Conservation (phyloP, 176 grass and related monocot species). For the Themeda triandra region DNA sequence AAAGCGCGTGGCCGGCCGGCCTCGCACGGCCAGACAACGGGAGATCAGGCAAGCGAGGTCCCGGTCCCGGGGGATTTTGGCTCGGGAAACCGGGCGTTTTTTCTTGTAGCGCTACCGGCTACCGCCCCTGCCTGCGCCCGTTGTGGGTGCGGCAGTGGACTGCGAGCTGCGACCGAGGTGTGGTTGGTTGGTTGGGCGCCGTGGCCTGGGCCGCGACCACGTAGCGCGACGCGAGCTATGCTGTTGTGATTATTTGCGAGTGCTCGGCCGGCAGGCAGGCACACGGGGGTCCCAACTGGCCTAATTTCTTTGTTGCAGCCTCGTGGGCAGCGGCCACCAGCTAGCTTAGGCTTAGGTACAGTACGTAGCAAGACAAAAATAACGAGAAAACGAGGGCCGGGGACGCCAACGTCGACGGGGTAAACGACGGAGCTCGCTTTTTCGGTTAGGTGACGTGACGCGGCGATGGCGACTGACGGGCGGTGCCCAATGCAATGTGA, state of each 20-base stretch:
- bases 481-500: not conserved
- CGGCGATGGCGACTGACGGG: not conserved
- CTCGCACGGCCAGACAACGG: not conserved
- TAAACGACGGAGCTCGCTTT: not conserved
- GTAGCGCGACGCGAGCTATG: not conserved
- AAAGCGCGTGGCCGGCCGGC: constrained; percentile 10
- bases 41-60: no score
- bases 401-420: not conserved
- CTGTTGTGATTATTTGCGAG: not conserved
- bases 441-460: not conserved
- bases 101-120: no score
- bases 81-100: no score
- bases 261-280: constrained; percentile 23
- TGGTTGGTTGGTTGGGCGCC: not conserved
- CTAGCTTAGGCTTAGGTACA: not conserved
- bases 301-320: not conserved
- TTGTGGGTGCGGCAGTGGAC: not conserved
- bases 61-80: no score
- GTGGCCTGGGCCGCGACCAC: not conserved
- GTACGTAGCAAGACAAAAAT: not conserved
- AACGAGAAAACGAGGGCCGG: not conserved
- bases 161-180: no score
- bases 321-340: not conserved
- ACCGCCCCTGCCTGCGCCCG: no score
- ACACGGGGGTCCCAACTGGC: not conserved